Percentiles rank a stretch among this genome's conserved stretches.
phyloP scores from a whole-genome alignment of 306 rosid species.

The Begonia masoniana region DNA sequence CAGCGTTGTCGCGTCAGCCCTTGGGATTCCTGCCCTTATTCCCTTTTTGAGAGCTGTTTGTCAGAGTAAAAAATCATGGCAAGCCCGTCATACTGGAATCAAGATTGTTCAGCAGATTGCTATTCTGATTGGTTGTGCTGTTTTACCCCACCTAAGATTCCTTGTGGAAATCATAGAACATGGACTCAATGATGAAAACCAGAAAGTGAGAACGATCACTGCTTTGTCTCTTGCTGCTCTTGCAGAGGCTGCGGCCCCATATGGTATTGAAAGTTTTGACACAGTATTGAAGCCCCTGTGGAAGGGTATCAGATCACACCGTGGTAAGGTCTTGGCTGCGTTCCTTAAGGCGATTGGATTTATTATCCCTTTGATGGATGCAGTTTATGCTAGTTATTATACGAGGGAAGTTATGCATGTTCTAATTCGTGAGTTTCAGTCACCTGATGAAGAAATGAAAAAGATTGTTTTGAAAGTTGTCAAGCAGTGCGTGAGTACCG shows the following conservation, averaged over 20 bases:
- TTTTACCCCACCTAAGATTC: conserved; percentile 76
- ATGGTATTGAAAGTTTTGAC: conserved; percentile 95
- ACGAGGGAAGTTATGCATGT: conserved; percentile 91
- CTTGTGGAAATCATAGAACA: conserved; percentile 89
- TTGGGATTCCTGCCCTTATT: conserved; percentile 84
- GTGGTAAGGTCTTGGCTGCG: conserved; percentile 93
- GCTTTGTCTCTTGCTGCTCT: conserved; percentile 92
- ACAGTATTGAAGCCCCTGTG: conserved; percentile 85
- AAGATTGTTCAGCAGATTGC: conserved; percentile 99
- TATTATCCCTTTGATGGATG: conserved; percentile 92
- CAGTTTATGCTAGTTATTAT: conserved; percentile 81
- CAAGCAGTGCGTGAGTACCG: conserved; percentile 92
- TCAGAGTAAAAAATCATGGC: conserved; percentile 99
- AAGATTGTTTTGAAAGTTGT: conserved; percentile 93
- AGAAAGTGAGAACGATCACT: conserved; percentile 91
- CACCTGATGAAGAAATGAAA: conserved; percentile 99
- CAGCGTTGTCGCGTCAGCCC: conserved; percentile 94
- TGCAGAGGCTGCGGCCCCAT: conserved; percentile 96
- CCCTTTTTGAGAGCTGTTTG: conserved; percentile 93
- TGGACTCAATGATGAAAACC: conserved; percentile 87
- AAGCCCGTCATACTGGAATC: conserved; percentile 91
- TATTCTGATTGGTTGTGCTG: conserved; percentile 90
- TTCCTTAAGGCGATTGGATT: conserved; percentile 91
- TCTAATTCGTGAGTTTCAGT: conserved; percentile 85
- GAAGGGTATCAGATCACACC: conserved; percentile 96